A percentile compares a stretch with the other conserved stretches of the same genome.
Evolutionary conservation across 768 basidiomycete genomes (phyloP).

Genomic region (Auriscalpium orientale): DNA sequence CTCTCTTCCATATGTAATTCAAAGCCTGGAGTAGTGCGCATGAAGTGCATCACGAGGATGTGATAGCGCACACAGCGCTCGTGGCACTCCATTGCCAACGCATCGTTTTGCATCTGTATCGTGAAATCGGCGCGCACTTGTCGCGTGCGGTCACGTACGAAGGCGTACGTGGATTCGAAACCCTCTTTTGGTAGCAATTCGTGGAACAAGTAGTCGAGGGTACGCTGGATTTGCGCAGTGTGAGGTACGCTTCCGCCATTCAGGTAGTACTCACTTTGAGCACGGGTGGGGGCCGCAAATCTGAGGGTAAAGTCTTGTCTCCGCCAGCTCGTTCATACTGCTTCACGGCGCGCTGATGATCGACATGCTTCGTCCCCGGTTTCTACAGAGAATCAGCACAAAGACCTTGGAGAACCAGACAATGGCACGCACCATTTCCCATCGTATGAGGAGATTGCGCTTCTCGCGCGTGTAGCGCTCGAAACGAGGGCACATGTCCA

Average conservation of each 20-base stretch:
- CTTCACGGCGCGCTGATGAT: constrained; percentile 85
- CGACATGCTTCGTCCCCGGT: constrained; percentile 77
- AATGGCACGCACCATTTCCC: constrained; percentile 64
- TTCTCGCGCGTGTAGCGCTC: constrained; percentile 87
- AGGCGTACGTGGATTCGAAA: constrained; percentile 65
- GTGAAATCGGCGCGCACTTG: constrained; percentile 91
- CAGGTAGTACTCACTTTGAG: constrained; percentile 48
- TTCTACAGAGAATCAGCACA: constrained; percentile 45
- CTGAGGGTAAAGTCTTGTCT: constrained; percentile 85
- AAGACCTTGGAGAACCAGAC: not conserved
- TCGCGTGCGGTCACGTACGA: constrained; percentile 89
- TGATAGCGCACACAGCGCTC: constrained; percentile 94
- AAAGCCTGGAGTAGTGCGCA: constrained; percentile 51
- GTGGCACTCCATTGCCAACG: constrained; percentile 79
- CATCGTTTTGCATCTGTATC: constrained; percentile 77
- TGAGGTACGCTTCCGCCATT: not conserved
- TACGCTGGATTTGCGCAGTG: constrained; percentile 41
- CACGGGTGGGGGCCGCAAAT: constrained; percentile 80
- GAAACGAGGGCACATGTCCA: constrained; percentile 91
- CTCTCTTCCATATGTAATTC: constrained; percentile 73
- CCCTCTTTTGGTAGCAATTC: constrained; percentile 65
- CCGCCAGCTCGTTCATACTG: constrained; percentile 93
- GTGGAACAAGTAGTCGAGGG: constrained; percentile 89
- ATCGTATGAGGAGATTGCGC: constrained; percentile 79
- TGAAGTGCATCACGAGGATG: constrained; percentile 68